Evolutionary conservation across 2,329 filamentous ascomycete species (phyloP).

Genomic region (Alternaria brassicae): DNA sequence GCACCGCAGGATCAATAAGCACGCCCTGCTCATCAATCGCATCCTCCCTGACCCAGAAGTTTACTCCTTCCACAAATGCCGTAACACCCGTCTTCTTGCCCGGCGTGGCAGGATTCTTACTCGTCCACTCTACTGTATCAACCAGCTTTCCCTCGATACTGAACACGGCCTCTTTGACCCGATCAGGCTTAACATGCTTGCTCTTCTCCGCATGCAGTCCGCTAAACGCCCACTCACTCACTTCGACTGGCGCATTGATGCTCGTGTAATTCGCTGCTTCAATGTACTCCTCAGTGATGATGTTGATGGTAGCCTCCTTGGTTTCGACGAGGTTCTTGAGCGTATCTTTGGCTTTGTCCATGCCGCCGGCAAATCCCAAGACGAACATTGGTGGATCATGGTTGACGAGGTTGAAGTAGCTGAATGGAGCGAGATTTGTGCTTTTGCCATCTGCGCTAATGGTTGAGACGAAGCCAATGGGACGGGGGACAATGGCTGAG

Average conservation of each 20-base stretch:
- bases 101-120: slow-evolving; percentile 62
- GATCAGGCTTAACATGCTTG: slow-evolving; percentile 69
- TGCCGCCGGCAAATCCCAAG: slow-evolving; percentile 65
- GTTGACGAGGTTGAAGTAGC: slow-evolving; percentile 82
- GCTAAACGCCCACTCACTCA: slow-evolving; percentile 79
- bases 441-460: slow-evolving; percentile 65
- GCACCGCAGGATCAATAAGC: slow-evolving; percentile 73
- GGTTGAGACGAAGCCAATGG: slow-evolving; percentile 72
- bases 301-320: slow-evolving; percentile 79
- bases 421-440: slow-evolving; percentile 85
- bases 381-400: slow-evolving; percentile 88
- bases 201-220: slow-evolving; percentile 76
- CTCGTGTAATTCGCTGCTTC: slow-evolving; percentile 86
- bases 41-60: slow-evolving; percentile 90
- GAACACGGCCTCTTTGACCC: slow-evolving; percentile 84
- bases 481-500: slow-evolving; percentile 80
- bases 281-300: slow-evolving; percentile 82
- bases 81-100: slow-evolving; percentile 79
- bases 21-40: slow-evolving; percentile 80
- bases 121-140: slow-evolving; percentile 78
- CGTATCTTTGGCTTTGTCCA: slow-evolving; percentile 75
- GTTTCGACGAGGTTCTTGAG: slow-evolving; percentile 75
- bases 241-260: slow-evolving; percentile 78
- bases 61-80: slow-evolving; percentile 79
- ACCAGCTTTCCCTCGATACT: slow-evolving; percentile 82